Evolutionary conservation across 1,284 basidiomycete genomes (phyloP), one percentile per base, ranked within the genome.

Genomic region (Earliella scabrosa): DNA sequence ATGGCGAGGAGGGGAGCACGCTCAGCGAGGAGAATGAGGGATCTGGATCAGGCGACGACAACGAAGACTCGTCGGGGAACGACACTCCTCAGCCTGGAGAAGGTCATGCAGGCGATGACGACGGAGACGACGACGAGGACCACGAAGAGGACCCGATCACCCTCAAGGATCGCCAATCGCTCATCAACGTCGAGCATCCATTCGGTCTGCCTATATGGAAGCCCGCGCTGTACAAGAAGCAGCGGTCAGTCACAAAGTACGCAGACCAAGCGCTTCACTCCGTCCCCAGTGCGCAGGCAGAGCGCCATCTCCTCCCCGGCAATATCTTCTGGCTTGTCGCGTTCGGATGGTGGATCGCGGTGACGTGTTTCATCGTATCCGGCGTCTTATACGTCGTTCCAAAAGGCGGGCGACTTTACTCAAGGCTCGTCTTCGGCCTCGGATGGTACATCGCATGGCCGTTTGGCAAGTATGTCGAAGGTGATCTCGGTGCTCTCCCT

Each of bases 141-240:
- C 75, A 78, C 38, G 87, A 87, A n/a, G 87, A 86, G 32, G 95
- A 98, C 65, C 93, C 92, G 35, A 95, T 98, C 66, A 99, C 97
- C 0, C 77, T 99, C 63, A 95, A 92, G 74, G 96, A 98, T 66
- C 87, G 97, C 27, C 97, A 99, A 73, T 98, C 97, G 43, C 90
- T 97, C 65, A 97, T 99, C 73, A 99, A 99, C 75, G 95, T 98
- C 70, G 95, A 98, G 71, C 97, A 99, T 74, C 97, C 97, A 7
- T 99, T 99, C 73, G 97, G 97, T 80, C 82, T 99, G 63, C 97
- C 95, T 43, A 98, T 99, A 70, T 99, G 97, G 97, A 99, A 99
- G 75, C 97, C 97, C 13, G 97, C 97, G 0, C 75, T 99, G 50
- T 99, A 99, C 86, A 97, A 97, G 76, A 99, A 99, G 73, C 93